Base-by-base conservation (phyloP, 2,329 filamentous ascomycete species). In the Penicillium aurantiogriseum region DNA sequence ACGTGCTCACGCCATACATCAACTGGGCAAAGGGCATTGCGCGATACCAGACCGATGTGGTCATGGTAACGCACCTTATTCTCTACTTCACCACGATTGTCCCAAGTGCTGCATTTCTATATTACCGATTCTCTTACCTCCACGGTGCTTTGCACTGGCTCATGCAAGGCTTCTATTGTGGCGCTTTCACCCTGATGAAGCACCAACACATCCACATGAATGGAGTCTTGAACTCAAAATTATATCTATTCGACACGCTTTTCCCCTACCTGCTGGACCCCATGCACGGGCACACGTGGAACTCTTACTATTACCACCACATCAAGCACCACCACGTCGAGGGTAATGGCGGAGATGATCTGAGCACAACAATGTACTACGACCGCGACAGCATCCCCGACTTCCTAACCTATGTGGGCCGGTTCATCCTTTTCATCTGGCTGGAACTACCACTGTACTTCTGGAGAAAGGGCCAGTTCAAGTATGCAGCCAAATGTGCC, bases 261-360 rank as follows among this genome's bases (percentile, higher is more conserved):
- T 92, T 92, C 64, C 90, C 90, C 0, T 93, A 91, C 69, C 72
- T 92, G 40, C 78, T 85, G 11, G 88, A 92, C 64, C 89, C 89
- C 0, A 74, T 93, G 56, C 88, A 91, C 83, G 90, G 90, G 11
- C 90, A 93, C 68, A 92, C 89, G 0, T 92, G 89, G 88, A 91
- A 93, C 75, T 88, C 87, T 2, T 93, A 93, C 76, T 93, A 83
- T 71, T 92, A 91, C 69, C 90, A 93, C 69, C 90, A 93, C 67
- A 88, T 92, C 69, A 93, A 93, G 78, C 89, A 92, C 69, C 90
- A 93, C 69, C 90, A 93, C 63, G 86, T 92, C 54, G 90, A 92
- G 74, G 88, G 85, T 60, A 93, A 93, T 66, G 90, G 90, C 0
- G 88, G 89, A 0, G 82, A 87, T 46, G 90, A 93, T 67, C 79